These are phyloP conservation scores for Monilinia aucupariae DNA, from an alignment of 2,329 filamentous ascomycete genomes.

Conservation along the genomic window DNA sequence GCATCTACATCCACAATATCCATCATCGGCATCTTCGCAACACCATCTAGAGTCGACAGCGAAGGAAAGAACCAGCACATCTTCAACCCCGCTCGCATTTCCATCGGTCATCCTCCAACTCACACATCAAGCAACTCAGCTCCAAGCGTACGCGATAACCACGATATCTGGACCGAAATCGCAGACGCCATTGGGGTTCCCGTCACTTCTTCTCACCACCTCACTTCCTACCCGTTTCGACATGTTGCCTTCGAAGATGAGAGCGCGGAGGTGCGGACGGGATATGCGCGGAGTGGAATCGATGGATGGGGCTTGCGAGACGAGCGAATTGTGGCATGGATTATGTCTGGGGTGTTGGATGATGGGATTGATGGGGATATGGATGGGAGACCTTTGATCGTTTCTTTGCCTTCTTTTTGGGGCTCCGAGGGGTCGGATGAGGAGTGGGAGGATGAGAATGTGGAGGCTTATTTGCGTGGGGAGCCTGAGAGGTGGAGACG, in stretches of 20 bases:
- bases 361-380: background rate
- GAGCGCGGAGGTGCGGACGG: background rate
- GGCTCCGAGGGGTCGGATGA: background rate
- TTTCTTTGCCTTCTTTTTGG: background rate
- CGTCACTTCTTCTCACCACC: background rate
- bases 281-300: background rate
- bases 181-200: background rate
- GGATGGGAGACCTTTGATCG: background rate
- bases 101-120: background rate
- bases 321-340: background rate
- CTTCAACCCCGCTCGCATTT: too few species aligned
- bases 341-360: background rate
- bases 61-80: background rate
- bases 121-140: background rate
- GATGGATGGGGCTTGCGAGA: background rate
- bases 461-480: background rate
- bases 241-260: background rate
- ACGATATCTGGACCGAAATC: background rate
- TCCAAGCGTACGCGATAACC: background rate
- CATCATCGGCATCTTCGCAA: background rate
- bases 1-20: too few species aligned
- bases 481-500: background rate
- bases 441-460: background rate
- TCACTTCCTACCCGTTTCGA: background rate
- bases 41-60: background rate